Base-by-base conservation (phyloP, 2,329 filamentous ascomycete species). In the Penicillium hesseltinei region DNA sequence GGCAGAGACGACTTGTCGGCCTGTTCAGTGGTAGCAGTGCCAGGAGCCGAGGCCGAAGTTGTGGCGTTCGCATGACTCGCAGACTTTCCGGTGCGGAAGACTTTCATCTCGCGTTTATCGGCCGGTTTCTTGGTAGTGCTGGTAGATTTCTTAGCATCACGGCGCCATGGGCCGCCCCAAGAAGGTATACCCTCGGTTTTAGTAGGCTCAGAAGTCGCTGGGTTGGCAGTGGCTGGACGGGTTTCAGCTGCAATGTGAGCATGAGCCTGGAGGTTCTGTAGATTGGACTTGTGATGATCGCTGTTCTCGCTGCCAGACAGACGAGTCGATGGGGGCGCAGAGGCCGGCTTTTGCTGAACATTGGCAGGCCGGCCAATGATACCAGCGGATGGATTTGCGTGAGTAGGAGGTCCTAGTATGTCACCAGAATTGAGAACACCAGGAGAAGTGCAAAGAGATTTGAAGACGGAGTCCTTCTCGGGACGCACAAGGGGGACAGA, bases 401-500 rank as follows among this genome's bases (percentile, higher is more conserved):
- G 69, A 6, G 52, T 52, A 17, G 59, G 55, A n/a, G 59, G 56
- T 15, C 11, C 27, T 8, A 43, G 19, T 8, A 21, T 46, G 19
- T 27, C 50, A 1, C 51, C 56, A 45, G 55, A 38, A 21, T 58
- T 59, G 10, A 62, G 33, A 17, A 46, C 48, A 47, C 69, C 62
- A 2, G 76, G 66, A 42, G 81, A 80, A 2, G 89, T 92, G 66
- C 80, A 85, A 48, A 97, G 81, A 65, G 87, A 84, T 66, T 89
- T 94, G 78, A 95, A 97, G 0, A 86, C 77, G 4, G 80, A 81
- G 56, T 96, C 91, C 66, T 96, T 88, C 73, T 97, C 94, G 0
- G 94, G 94, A 29, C 94, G 86, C 40, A 96, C 92, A 64, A 99
- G 89, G 2, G 94, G 94, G 35, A 99, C 88, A 17, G 90, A 92